Evolutionary conservation across 176 grass and related monocot species (phyloP).

Genomic region (Carex cristatella): DNA sequence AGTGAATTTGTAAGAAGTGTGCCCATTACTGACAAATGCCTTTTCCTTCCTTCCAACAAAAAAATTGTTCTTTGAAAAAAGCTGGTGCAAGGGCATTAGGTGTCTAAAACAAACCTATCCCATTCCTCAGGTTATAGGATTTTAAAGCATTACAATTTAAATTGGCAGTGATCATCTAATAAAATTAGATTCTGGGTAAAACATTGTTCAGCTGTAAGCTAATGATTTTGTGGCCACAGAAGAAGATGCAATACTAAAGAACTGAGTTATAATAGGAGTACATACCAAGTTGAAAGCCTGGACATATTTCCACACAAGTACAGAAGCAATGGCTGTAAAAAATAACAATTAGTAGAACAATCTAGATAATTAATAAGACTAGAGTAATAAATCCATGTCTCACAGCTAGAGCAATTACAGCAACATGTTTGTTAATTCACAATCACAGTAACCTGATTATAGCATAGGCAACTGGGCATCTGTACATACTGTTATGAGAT

Average conservation of each 20-base stretch:
- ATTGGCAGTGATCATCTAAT: not conserved
- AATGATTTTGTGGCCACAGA: not conserved
- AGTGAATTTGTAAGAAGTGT: not conserved
- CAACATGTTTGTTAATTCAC: not conserved
- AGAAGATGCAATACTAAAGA: constrained; percentile 1
- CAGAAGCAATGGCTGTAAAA: constrained; percentile 70
- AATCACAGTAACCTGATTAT: not conserved
- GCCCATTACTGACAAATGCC: not conserved
- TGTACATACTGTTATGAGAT: not conserved
- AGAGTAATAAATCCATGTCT: not conserved
- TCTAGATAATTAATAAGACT: not conserved
- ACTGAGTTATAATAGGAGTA: not conserved
- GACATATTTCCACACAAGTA: constrained; percentile 55
- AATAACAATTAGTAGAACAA: constrained; percentile 1
- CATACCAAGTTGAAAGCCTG: constrained; percentile 56
- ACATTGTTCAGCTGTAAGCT: not conserved
- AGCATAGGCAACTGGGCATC: not conserved
- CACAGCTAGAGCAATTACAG: not conserved
- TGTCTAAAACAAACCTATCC: not conserved
- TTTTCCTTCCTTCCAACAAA: not conserved
- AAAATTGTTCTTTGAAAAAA: not conserved
- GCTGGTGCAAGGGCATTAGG: not conserved
- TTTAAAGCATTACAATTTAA: not conserved
- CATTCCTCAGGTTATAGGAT: not conserved
- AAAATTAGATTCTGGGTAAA: not conserved